Evolutionary conservation across 129 eudicot genomes (phyloP).

Genomic region (Artemisia argyi): DNA sequence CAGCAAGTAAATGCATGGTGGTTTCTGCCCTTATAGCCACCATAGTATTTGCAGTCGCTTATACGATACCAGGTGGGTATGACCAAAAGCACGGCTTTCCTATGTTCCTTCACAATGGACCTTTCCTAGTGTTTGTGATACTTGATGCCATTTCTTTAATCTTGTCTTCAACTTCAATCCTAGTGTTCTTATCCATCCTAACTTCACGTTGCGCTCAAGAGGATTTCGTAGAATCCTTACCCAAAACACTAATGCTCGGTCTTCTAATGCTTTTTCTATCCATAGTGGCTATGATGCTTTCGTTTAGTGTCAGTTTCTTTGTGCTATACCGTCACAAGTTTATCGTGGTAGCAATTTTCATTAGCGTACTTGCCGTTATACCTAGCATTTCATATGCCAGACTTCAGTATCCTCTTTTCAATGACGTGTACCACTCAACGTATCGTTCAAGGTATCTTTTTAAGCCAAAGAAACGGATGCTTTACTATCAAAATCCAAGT

Average conservation of each 20-base stretch:
- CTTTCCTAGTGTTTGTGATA: slow-evolving; percentile 11
- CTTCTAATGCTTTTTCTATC: slow-evolving; percentile 10
- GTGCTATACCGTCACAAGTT: slow-evolving; percentile 17
- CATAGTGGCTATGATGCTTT: slow-evolving; percentile 12
- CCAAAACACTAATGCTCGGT: neutral
- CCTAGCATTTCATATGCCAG: neutral
- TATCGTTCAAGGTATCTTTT: slow-evolving; percentile 6
- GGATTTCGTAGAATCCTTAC: slow-evolving; percentile 14
- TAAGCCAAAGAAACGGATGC: slow-evolving; percentile 13
- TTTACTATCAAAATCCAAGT: neutral
- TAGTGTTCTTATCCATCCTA: slow-evolving; percentile 17
- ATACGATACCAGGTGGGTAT: slow-evolving; percentile 10
- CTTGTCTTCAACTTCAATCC: slow-evolving; percentile 4
- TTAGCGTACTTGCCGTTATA: slow-evolving; percentile 2
- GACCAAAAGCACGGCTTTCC: slow-evolving; percentile 3
- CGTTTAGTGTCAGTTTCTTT: slow-evolving; percentile 13
- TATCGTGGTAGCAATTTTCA: neutral
- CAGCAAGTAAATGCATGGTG: slow-evolving; percentile 16
- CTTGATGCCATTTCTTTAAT: slow-evolving; percentile 15
- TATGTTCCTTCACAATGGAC: neutral
- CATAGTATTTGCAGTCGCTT: slow-evolving; percentile 15
- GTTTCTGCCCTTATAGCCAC: slow-evolving; percentile 17
- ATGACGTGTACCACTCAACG: neutral
- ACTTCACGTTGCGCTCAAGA: slow-evolving; percentile 16
- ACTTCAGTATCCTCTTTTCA: slow-evolving; percentile 12